phyloP scores from a whole-genome alignment of 2,329 filamentous ascomycete genomes.

The Claviceps quebecensis region DNA sequence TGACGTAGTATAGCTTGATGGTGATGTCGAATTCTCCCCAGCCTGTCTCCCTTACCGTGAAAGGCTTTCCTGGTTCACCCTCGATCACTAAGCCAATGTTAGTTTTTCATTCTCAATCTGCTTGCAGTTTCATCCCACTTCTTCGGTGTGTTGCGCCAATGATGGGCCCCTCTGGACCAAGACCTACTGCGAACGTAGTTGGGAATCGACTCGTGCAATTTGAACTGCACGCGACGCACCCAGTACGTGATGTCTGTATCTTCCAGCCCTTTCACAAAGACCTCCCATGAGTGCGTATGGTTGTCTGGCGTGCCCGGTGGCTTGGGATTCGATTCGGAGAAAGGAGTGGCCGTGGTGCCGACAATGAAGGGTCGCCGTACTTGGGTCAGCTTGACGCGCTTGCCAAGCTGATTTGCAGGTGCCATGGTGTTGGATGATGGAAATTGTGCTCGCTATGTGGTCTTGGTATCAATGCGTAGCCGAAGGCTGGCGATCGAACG shows the following conservation, averaged over 20 bases:
- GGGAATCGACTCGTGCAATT: conserved; percentile 91
- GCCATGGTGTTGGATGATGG: conserved; percentile 31
- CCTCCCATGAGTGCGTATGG: conserved; percentile 93
- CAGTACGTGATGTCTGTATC: conserved; percentile 88
- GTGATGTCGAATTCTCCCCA: conserved; percentile 98
- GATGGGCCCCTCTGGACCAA: not conserved
- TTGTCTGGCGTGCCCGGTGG: conserved; percentile 66
- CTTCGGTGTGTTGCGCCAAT: not conserved
- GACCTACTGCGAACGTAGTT: conserved; percentile 66
- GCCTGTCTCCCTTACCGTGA: conserved; percentile 80
- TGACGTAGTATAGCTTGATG: conserved; percentile 84
- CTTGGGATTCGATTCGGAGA: conserved; percentile 68
- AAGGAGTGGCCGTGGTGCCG: conserved; percentile 66
- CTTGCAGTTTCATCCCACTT: not conserved
- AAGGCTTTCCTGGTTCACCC: conserved; percentile 51
- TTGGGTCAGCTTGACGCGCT: conserved; percentile 53
- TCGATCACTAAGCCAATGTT: conserved; percentile 44
- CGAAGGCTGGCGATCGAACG: not conserved
- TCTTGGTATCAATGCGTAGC: not conserved
- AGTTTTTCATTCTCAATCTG: not conserved
- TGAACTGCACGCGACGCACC: conserved; percentile 95
- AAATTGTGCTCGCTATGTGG: not conserved
- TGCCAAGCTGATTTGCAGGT: conserved; percentile 42
- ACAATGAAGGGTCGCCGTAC: conserved; percentile 55
- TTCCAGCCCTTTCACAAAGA: conserved; percentile 83